Conservation (phyloP, 2,329 filamentous ascomycete genomes). For the Cladosporium sp. region DNA sequence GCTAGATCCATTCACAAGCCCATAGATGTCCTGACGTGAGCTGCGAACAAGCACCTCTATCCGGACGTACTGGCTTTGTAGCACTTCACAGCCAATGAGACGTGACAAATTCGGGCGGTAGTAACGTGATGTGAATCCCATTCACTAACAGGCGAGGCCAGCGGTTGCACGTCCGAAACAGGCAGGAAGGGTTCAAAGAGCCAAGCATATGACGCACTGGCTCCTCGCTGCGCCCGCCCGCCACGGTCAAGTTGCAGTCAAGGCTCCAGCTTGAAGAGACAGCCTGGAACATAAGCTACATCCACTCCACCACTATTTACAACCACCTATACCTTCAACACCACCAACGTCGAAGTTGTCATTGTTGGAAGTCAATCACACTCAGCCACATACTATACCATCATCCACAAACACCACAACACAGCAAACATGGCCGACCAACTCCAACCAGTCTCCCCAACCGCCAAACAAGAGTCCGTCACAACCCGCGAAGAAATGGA, state of each 20-base stretch:
- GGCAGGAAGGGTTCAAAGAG: neutral
- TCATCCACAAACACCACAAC: neutral
- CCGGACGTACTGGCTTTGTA: too few relatives aligned
- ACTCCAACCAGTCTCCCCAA: constrained; percentile 22
- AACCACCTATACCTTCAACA: too few relatives aligned
- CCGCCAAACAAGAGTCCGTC: constrained; percentile 32
- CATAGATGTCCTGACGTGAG: too few relatives aligned
- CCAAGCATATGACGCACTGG: neutral
- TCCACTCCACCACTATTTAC: too few relatives aligned
- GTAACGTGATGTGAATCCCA: too few relatives aligned
- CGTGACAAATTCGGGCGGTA: too few relatives aligned
- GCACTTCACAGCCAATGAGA: too few relatives aligned
- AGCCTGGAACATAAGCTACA: neutral
- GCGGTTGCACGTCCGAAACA: too few relatives aligned
- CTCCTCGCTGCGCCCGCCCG: neutral
- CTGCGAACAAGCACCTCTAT: too few relatives aligned
- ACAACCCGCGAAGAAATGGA: constrained; percentile 36
- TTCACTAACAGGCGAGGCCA: neutral
- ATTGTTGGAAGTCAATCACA: too few relatives aligned
- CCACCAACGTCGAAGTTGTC: too few relatives aligned
- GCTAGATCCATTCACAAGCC: too few relatives aligned
- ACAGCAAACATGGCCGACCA: constrained; percentile 21
- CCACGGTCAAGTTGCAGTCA: neutral
- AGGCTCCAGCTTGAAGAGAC: constrained; percentile 4
- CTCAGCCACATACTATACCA: neutral